These are phyloP conservation scores for Adansonia gregorii DNA, from an alignment of 441 rosid genomes.

Conservation along the genomic window DNA sequence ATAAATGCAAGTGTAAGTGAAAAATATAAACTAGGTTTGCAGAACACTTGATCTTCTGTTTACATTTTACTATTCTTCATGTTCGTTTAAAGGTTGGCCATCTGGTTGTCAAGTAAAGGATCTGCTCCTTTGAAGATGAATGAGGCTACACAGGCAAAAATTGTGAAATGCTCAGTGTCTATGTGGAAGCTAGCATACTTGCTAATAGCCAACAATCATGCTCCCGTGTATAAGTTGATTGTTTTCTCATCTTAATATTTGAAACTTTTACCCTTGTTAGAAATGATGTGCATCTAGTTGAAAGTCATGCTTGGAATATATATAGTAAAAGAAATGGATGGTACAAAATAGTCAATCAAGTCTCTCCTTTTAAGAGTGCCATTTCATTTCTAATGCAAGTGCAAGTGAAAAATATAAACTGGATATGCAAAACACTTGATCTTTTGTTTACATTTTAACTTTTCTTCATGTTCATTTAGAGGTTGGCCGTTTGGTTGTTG, in stretches of 20 bases:
- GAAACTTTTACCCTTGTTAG: not conserved
- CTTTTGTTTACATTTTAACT: slow-evolving; percentile 9
- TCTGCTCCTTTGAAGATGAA: slow-evolving; percentile 48
- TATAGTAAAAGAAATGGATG: not conserved
- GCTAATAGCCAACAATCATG: slow-evolving; percentile 30
- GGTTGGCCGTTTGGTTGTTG: slow-evolving; percentile 65
- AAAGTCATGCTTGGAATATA: not conserved
- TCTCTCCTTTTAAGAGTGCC: not conserved
- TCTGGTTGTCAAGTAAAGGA: slow-evolving; percentile 54
- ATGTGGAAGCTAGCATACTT: slow-evolving; percentile 83
- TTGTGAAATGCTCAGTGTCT: slow-evolving; percentile 81
- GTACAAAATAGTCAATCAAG: not conserved
- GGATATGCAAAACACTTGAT: not conserved
- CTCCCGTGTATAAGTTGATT: not conserved
- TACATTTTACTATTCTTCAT: slow-evolving; percentile 13
- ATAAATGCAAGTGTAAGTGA: not conserved
- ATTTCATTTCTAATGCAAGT: not conserved
- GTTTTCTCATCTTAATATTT: not conserved
- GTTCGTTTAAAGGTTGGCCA: slow-evolving; percentile 56
- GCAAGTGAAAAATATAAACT: slow-evolving; percentile 5
- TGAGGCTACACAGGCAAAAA: slow-evolving; percentile 50
- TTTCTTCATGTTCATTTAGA: slow-evolving; percentile 42
- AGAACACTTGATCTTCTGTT: slow-evolving; percentile 17
- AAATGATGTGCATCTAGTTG: not conserved
- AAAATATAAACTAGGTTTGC: not conserved